Evolutionary conservation across 2,329 filamentous ascomycete species (phyloP).

Genomic region (Venturia aucupariae): DNA sequence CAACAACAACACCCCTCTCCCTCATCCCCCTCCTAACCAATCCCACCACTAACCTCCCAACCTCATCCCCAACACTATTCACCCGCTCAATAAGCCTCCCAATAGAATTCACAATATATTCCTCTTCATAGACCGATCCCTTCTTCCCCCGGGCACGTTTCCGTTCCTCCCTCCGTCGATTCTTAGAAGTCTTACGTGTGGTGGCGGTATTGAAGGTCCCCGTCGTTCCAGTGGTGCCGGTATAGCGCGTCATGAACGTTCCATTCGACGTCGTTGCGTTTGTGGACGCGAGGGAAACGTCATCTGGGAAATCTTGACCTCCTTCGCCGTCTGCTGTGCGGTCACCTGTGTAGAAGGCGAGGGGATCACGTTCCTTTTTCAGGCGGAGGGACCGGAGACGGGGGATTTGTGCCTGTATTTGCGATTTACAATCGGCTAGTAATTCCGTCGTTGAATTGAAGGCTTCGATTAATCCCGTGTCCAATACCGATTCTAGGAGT

Average conservation of each 20-base stretch:
- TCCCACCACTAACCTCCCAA: slow-evolving; percentile 64
- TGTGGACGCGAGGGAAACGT: slow-evolving; percentile 83
- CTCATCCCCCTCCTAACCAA: slow-evolving; percentile 75
- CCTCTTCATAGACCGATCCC: slow-evolving; percentile 95
- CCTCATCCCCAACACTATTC: slow-evolving; percentile 62
- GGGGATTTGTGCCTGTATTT: slow-evolving; percentile 76
- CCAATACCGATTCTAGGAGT: slow-evolving; percentile 61
- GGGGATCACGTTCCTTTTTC: slow-evolving; percentile 74
- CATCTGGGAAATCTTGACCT: slow-evolving; percentile 71
- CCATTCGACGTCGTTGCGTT: slow-evolving; percentile 65
- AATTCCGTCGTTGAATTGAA: slow-evolving; percentile 80
- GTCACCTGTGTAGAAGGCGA: slow-evolving; percentile 78
- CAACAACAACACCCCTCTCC: slow-evolving; percentile 72
- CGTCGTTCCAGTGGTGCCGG: slow-evolving; percentile 56
- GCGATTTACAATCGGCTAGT: slow-evolving; percentile 82
- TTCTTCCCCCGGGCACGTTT: slow-evolving; percentile 93
- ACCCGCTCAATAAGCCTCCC: slow-evolving; percentile 74
- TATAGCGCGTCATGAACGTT: slow-evolving; percentile 91
- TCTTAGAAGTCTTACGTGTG: slow-evolving; percentile 76
- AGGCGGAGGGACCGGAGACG: slow-evolving; percentile 72
- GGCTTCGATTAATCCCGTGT: slow-evolving; percentile 70
- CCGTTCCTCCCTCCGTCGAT: slow-evolving; percentile 80
- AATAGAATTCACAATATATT: slow-evolving; percentile 87
- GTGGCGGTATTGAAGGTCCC: slow-evolving; percentile 65
- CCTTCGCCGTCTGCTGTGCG: slow-evolving; percentile 29